Conservation (phyloP, 768 basidiomycete genomes). For the Boletus rex-veris region DNA sequence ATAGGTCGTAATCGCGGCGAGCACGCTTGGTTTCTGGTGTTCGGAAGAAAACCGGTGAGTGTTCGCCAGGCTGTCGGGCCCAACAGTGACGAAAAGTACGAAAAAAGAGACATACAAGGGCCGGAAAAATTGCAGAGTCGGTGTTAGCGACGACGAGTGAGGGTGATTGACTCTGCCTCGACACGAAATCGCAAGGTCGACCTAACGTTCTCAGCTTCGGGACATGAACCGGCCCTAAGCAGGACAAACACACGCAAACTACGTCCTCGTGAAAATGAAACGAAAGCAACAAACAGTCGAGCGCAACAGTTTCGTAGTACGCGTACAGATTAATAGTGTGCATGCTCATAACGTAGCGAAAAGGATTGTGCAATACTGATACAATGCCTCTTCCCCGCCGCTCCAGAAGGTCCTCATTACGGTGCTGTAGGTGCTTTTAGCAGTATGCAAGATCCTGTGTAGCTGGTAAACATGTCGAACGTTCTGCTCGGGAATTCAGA, state of each 20-base stretch:
- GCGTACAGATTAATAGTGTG: constrained; percentile 27
- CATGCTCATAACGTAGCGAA: constrained; percentile 22
- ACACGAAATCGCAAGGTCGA: constrained; percentile 25
- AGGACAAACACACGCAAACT: constrained; percentile 31
- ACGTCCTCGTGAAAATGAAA: not conserved
- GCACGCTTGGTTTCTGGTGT: constrained; percentile 24
- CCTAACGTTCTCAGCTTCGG: constrained; percentile 8
- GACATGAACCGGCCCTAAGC: constrained; percentile 34
- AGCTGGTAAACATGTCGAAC: constrained; percentile 12
- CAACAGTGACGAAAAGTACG: not conserved
- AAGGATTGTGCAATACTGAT: constrained; percentile 29
- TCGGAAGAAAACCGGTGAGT: constrained; percentile 22
- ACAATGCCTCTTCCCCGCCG: constrained; percentile 23
- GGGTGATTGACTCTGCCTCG: constrained; percentile 25
- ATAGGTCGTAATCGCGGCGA: constrained; percentile 25
- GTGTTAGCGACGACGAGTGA: constrained; percentile 29
- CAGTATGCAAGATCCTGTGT: constrained; percentile 31
- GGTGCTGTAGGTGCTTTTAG: constrained; percentile 21
- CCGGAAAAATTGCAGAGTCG: constrained; percentile 20
- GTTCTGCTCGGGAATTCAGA: constrained; percentile 13
- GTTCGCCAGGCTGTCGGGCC: not conserved
- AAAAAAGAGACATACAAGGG: constrained; percentile 19
- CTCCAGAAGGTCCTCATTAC: constrained; percentile 25
- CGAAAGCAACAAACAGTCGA: not conserved
- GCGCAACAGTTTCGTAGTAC: constrained; percentile 3